phyloP scores from a whole-genome alignment of 495 filamentous ascomycete species.

The Cladorrhinum samala region DNA sequence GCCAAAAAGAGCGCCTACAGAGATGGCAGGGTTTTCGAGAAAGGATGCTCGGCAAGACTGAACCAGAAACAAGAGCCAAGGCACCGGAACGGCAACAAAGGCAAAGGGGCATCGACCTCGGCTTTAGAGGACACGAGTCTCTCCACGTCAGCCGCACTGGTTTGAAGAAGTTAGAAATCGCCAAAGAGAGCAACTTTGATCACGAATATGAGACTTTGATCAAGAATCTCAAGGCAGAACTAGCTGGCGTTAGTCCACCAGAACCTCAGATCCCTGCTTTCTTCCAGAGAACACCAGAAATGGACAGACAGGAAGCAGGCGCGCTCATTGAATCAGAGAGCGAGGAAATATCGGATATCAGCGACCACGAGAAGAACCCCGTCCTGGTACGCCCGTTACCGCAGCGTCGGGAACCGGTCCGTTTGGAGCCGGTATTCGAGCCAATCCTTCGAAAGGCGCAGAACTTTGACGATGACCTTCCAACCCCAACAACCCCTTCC shows the following conservation, averaged over 20 bases:
- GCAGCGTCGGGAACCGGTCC: slow-evolving; percentile 12
- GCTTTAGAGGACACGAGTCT: slow-evolving; percentile 43
- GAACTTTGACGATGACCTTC: slow-evolving; percentile 10
- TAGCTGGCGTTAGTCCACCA: slow-evolving; percentile 24
- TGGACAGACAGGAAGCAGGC: slow-evolving; percentile 8
- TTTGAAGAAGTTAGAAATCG: slow-evolving; percentile 19
- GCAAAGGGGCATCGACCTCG: slow-evolving; percentile 39
- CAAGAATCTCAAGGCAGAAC: slow-evolving; percentile 33
- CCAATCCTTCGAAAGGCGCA: slow-evolving; percentile 14
- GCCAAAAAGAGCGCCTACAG: slow-evolving; percentile 57
- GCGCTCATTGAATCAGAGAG: slow-evolving; percentile 6
- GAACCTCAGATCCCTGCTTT: slow-evolving; percentile 11
- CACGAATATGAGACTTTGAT: slow-evolving; percentile 42
- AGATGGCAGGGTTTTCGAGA: slow-evolving; percentile 67
- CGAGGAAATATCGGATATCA: slow-evolving; percentile 41
- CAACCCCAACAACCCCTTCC: slow-evolving; percentile 8
- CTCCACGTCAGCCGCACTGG: slow-evolving; percentile 27
- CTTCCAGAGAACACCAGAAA: slow-evolving; percentile 19
- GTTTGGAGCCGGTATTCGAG: slow-evolving; percentile 14
- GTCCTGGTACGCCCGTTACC: slow-evolving; percentile 9
- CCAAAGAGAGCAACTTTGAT: slow-evolving; percentile 16
- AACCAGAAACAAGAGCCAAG: slow-evolving; percentile 10
- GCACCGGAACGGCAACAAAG: slow-evolving; percentile 18
- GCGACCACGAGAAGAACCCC: slow-evolving; percentile 37
- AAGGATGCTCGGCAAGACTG: slow-evolving; percentile 37